phyloP scores from a whole-genome alignment of 805 yeast genomes.

The Komagataella pastoris region DNA sequence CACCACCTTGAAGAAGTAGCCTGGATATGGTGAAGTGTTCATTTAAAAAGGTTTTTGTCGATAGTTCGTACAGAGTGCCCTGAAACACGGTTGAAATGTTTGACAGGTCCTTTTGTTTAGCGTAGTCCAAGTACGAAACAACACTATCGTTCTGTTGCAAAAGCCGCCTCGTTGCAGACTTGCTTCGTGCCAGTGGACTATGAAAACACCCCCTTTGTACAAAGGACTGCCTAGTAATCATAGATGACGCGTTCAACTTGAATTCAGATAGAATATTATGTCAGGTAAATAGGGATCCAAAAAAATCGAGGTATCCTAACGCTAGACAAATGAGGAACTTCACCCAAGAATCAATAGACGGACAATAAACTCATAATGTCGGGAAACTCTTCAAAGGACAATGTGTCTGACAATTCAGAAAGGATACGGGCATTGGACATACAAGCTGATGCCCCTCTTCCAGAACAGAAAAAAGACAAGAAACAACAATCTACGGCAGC shows the following conservation, averaged over 20 bases:
- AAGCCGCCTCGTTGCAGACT: neutral
- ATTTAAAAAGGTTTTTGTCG: slow-evolving; percentile 25
- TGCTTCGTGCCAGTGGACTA: neutral
- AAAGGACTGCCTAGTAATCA: neutral
- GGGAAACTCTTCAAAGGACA: neutral
- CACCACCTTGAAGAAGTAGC: slow-evolving; percentile 36
- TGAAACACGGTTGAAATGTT: slow-evolving; percentile 34
- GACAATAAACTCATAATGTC: neutral
- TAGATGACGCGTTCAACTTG: neutral
- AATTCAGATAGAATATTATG: neutral
- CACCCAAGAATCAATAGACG: neutral
- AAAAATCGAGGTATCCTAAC: neutral
- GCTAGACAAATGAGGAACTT: neutral
- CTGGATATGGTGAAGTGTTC: slow-evolving; percentile 21
- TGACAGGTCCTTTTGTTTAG: slow-evolving; percentile 19
- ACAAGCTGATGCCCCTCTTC: neutral
- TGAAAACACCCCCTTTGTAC: neutral
- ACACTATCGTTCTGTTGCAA: slow-evolving; percentile 16
- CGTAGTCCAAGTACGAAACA: slow-evolving; percentile 18
- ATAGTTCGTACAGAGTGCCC: slow-evolving; percentile 44
- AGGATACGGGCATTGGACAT: neutral
- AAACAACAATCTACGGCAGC: neutral
- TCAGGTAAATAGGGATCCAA: neutral
- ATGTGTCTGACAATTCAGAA: neutral
- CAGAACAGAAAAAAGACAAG: neutral